Evolutionary conservation across 768 basidiomycete genomes (phyloP).

Genomic region (Kondoa malvinella): DNA sequence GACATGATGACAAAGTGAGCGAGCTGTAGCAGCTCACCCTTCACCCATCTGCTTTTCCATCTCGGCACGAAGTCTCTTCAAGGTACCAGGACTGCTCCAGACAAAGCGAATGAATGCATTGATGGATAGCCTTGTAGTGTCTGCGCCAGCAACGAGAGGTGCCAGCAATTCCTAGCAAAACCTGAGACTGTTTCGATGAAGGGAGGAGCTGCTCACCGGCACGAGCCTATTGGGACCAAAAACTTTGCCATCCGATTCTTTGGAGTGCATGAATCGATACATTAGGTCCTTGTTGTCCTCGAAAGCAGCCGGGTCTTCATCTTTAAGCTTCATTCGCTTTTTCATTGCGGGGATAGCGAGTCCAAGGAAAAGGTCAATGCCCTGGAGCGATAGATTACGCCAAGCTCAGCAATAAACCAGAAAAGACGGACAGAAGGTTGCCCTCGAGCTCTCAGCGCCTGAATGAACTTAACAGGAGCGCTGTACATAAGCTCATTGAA

Average conservation of each 20-base stretch:
- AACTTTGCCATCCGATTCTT: background rate
- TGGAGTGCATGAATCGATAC: background rate
- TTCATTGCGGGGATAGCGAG: background rate
- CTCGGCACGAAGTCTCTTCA: background rate
- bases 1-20: too few species aligned
- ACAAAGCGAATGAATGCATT: background rate
- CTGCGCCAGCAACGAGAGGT: background rate
- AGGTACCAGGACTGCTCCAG: background rate
- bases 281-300: background rate
- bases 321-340: background rate
- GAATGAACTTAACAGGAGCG: background rate
- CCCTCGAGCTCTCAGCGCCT: background rate
- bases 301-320: background rate
- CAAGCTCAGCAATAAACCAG: background rate
- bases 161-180: background rate
- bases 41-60: background rate
- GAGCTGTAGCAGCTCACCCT: too few species aligned
- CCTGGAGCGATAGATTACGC: background rate
- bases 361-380: background rate
- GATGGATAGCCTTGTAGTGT: background rate
- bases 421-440: background rate
- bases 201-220: too few species aligned
- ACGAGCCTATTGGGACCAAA: too few species aligned
- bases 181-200: too few species aligned
- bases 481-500: background rate